phyloP scores from a whole-genome alignment of 257 asterid species.

The Salvia splendens region DNA sequence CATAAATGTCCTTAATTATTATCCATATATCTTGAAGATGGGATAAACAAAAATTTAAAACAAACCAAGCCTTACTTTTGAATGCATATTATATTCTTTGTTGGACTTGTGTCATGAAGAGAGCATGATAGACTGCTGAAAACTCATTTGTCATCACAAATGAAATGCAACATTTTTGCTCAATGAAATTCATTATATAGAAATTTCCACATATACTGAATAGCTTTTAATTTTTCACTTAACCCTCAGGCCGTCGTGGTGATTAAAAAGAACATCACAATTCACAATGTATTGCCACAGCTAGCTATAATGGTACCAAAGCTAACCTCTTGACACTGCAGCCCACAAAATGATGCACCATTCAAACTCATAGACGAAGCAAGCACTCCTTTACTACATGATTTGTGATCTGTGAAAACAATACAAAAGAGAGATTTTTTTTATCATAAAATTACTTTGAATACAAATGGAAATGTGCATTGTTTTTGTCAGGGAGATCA shows the following conservation, averaged over 20 bases:
- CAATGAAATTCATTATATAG: not conserved
- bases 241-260: not conserved
- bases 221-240: not conserved
- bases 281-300: conserved; percentile 1
- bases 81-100: too few species aligned
- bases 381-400: conserved; percentile 54
- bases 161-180: not conserved
- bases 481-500: conserved; percentile 3
- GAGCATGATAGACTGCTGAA: too few species aligned
- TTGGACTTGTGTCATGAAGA: too few species aligned
- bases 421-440: conserved; percentile 12
- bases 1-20: too few species aligned
- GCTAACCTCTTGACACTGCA: conserved; percentile 79
- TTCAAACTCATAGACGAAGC: conserved; percentile 45
- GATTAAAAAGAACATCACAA: conserved; percentile 16
- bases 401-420: conserved; percentile 62
- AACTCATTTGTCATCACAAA: too few species aligned
- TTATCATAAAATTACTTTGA: conserved; percentile 14
- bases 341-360: conserved; percentile 66
- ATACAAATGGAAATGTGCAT: not conserved
- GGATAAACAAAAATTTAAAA: too few species aligned
- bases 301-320: conserved; percentile 24
- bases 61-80: too few species aligned
- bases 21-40: too few species aligned
- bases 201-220: conserved; percentile 13